Conservation (phyloP, 1,139 yeast genomes). For the Sugiyamaella japonica region DNA sequence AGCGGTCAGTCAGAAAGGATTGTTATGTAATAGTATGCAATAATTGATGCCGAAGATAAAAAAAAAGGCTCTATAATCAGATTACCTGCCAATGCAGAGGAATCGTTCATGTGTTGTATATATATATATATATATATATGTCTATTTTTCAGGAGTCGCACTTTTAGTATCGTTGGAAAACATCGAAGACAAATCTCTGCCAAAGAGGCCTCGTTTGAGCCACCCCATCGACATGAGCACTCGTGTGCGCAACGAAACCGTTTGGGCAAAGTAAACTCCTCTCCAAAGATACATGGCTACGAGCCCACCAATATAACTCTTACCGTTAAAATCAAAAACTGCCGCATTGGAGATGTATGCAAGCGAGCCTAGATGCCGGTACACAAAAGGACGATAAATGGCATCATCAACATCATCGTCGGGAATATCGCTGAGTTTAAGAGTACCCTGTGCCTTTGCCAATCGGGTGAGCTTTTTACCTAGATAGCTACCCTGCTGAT, state of each 20-base stretch:
- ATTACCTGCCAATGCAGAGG: not conserved
- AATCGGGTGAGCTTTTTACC: slow-evolving; percentile 56
- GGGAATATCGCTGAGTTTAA: slow-evolving; percentile 45
- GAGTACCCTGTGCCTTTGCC: slow-evolving; percentile 43
- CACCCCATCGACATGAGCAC: slow-evolving; percentile 61
- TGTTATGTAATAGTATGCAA: too few species aligned
- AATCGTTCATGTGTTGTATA: too few species aligned
- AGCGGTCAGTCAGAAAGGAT: too few species aligned
- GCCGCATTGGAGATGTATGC: slow-evolving; percentile 68
- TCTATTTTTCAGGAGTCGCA: slow-evolving; percentile 5
- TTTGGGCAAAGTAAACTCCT: slow-evolving; percentile 62
- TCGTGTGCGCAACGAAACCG: slow-evolving; percentile 59
- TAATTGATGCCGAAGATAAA: too few species aligned
- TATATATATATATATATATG: not conserved
- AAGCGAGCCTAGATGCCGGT: slow-evolving; percentile 59
- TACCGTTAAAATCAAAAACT: slow-evolving; percentile 60
- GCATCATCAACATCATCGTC: slow-evolving; percentile 56
- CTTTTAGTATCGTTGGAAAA: slow-evolving; percentile 24
- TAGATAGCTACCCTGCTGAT: slow-evolving; percentile 62
- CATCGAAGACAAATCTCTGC: slow-evolving; percentile 53
- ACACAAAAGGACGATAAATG: slow-evolving; percentile 56
- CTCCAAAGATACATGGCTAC: slow-evolving; percentile 69
- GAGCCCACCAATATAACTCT: slow-evolving; percentile 57
- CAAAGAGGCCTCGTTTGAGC: slow-evolving; percentile 62
- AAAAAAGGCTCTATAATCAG: too few species aligned